phyloP scores from a whole-genome alignment of 2,329 filamentous ascomycete genomes.

The Sporothrix globosa region DNA sequence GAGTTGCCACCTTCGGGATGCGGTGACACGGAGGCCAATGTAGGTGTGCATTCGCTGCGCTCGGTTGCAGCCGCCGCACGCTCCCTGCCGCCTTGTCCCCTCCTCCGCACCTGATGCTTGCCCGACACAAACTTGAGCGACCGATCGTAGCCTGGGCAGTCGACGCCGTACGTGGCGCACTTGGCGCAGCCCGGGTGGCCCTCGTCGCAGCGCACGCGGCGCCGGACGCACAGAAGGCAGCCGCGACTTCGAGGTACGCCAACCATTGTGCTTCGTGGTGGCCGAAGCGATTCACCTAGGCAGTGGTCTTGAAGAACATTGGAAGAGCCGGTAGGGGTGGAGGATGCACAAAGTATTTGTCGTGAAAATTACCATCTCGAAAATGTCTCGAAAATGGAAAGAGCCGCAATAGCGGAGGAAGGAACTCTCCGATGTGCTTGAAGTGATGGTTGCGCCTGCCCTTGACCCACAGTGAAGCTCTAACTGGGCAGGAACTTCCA shows the following conservation, averaged over 20 bases:
- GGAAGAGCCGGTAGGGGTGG: too few relatives aligned
- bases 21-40: neutral
- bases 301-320: neutral
- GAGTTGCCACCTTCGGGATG: neutral
- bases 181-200: constrained; percentile 47
- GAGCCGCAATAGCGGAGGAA: neutral
- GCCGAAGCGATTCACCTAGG: neutral
- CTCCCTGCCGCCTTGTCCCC: neutral
- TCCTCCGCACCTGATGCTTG: constrained; percentile 46
- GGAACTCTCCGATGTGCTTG: neutral
- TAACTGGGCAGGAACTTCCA: neutral
- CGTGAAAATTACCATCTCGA: neutral
- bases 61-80: neutral
- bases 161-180: constrained; percentile 46
- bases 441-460: constrained; percentile 12
- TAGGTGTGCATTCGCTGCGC: too few relatives aligned
- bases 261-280: constrained; percentile 40
- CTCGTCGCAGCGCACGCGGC: constrained; percentile 53
- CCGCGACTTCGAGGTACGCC: constrained; percentile 47
- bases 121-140: constrained; percentile 47
- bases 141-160: constrained; percentile 48
- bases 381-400: neutral
- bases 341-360: too few relatives aligned
- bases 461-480: constrained; percentile 1
- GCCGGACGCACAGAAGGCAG: constrained; percentile 48